phyloP scores from a whole-genome alignment of 345 rosid genomes.

The Salix exigua region DNA sequence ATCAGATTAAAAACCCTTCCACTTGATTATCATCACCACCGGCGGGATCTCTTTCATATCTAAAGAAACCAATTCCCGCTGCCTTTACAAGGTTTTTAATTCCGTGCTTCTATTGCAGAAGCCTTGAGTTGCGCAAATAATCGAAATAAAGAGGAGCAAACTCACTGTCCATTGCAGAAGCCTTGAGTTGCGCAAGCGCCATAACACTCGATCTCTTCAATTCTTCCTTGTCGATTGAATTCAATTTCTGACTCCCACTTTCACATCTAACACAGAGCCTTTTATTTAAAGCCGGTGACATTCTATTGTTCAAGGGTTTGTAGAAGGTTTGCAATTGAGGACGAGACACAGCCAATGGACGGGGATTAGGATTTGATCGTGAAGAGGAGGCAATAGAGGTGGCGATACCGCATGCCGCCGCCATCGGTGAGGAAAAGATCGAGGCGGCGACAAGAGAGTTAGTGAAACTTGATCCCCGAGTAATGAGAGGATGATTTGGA shows the following conservation, averaged over 20 bases:
- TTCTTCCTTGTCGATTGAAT: slow-evolving; percentile 3
- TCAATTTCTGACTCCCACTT: neutral
- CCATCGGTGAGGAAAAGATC: neutral
- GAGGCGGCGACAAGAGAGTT: neutral
- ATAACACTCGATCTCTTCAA: neutral
- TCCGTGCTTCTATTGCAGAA: neutral
- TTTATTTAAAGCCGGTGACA: neutral
- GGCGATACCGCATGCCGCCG: neutral
- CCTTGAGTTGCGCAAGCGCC: slow-evolving; percentile 26
- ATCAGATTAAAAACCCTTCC: neutral
- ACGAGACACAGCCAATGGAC: neutral
- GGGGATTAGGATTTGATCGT: neutral
- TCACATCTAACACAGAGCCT: slow-evolving; percentile 9
- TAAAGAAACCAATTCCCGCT: neutral
- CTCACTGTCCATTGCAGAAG: slow-evolving; percentile 19
- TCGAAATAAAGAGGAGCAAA: neutral
- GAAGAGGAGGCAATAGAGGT: neutral
- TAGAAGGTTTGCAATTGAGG: neutral
- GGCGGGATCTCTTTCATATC: neutral
- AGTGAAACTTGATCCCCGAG: neutral
- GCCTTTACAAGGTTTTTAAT: neutral
- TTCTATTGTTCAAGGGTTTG: neutral
- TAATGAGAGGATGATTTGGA: neutral
- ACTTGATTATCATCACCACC: neutral
- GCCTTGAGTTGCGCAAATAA: too few species aligned